Conservation (phyloP, 495 filamentous ascomycete species). For the Aspergillus carlsbadensis region DNA sequence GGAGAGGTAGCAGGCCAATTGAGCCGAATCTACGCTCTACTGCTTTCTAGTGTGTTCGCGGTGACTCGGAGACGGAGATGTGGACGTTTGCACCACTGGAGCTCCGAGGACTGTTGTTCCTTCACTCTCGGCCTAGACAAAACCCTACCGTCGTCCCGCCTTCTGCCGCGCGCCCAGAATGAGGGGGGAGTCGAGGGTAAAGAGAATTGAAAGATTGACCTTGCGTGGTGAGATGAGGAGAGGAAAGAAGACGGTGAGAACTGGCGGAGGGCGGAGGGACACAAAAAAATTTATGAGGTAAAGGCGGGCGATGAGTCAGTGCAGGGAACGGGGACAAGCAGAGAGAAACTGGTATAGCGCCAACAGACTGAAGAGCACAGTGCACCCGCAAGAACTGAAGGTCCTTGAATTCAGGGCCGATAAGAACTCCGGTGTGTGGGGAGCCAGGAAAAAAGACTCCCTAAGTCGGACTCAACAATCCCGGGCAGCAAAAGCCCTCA, state of each 20-base stretch:
- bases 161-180: constrained; percentile 23
- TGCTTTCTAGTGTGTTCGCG: constrained; percentile 15
- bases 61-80: constrained; percentile 12
- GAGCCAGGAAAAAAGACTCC: constrained; percentile 5
- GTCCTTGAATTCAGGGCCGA: constrained; percentile 21
- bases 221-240: constrained; percentile 9
- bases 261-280: constrained; percentile 11
- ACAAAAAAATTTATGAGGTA: constrained; percentile 13
- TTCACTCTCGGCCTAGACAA: constrained; percentile 7
- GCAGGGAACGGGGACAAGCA: constrained; percentile 10
- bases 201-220: constrained; percentile 14
- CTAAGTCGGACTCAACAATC: not conserved
- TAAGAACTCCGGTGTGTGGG: constrained; percentile 36
- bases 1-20: constrained; percentile 18
- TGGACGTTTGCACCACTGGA: constrained; percentile 10
- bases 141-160: constrained; percentile 24
- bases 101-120: constrained; percentile 9
- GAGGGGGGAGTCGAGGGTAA: constrained; percentile 18
- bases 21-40: constrained; percentile 9
- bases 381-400: constrained; percentile 7
- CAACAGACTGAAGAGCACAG: constrained; percentile 10
- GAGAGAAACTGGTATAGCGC: constrained; percentile 18
- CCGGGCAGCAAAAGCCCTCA: not conserved
- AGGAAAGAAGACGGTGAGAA: constrained; percentile 11
- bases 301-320: constrained; percentile 26